A percentile compares a stretch with the other conserved stretches of the same genome.
phyloP scores from a whole-genome alignment of 139 green algal genomes.

The Edaphochlamys debaryana region DNA sequence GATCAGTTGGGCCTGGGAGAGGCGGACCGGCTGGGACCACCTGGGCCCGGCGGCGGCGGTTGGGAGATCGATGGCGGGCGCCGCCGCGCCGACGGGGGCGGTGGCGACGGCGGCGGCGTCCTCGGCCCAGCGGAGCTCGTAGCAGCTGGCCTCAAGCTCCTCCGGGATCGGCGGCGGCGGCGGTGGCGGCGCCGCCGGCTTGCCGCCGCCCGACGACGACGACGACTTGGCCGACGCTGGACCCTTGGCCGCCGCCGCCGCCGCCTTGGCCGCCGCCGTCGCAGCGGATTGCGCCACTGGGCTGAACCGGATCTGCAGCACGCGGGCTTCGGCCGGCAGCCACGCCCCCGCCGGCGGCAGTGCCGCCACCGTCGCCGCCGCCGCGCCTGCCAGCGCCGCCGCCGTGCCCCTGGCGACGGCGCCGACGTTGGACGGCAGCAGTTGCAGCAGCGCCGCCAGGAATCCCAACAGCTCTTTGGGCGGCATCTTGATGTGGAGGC shows the following conservation, averaged over 20 bases:
- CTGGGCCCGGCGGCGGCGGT: not conserved
- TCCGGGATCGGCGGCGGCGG: not conserved
- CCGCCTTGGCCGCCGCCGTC: not conserved
- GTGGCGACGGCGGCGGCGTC: not conserved
- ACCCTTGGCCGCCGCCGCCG: no score
- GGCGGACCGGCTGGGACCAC: conserved; percentile 9
- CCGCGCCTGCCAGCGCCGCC: not conserved
- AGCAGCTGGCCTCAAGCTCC: conserved; percentile 4
- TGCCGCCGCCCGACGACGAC: no score
- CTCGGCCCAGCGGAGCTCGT: conserved; percentile 21
- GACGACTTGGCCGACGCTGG: no score
- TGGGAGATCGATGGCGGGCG: not conserved
- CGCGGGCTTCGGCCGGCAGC: not conserved
- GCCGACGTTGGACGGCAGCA: not conserved
- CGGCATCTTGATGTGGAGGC: no score
- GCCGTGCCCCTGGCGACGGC: not conserved
- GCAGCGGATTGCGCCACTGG: not conserved
- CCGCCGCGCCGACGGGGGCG: not conserved
- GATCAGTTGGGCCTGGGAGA: conserved; percentile 7
- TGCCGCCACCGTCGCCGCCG: conserved; percentile 4
- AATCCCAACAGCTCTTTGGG: no score
- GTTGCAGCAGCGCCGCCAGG: no score
- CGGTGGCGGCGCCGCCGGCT: not conserved
- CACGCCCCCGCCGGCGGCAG: not conserved
- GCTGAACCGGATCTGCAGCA: conserved; percentile 30